Base-by-base conservation (phyloP, 257 asterid species). In the Euphrasia confusa region DNA sequence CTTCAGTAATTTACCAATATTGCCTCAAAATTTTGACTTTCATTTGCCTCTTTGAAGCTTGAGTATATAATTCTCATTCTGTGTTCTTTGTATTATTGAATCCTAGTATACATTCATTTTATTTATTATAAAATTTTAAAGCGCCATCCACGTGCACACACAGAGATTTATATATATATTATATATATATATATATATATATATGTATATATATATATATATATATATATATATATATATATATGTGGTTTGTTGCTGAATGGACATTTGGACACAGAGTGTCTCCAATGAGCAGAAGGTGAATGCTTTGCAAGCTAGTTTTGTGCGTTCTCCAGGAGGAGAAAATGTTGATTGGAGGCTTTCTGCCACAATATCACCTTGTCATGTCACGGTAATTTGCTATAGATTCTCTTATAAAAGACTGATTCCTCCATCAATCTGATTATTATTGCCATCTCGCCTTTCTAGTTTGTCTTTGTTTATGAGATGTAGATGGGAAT, bases 271-370 rank as follows among this genome's bases (percentile, higher is more conserved):
- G 58, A 68, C 81, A 71, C 89, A 93, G 99, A 93, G 99, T 75
- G 94, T 89, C 71, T 79, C 85, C 67, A 93, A 89, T 66, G 89
- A 89, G 87, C 84, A 72, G 79, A 93, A 93, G 80, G 84, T 85
- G 74, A 89, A 93, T 82, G 99, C 99, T 64, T 75, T 93, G 80
- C 87, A 84, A 72, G 99, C 97, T 70, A 82, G 94, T 74, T 93
- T 93, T 74, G 86, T 81, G 77, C 88, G 82, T 74, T 68, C 85
- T 61, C 99, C 99, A 71, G 81, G 83, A n/a, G 96, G 95, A 71
- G 99, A 87, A 74, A 84, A 76, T 80, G 83, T 93, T 60, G 97
- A 93, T 79, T 93, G 99, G 99, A 83, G 82, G 82, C 97, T 93
- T 66, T 79, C 94, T 61, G 97, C 99, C 54, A 89, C 85, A 71